Base-by-base conservation (phyloP, 352 stramenopile species). In the Phytophthora pinifolia region DNA sequence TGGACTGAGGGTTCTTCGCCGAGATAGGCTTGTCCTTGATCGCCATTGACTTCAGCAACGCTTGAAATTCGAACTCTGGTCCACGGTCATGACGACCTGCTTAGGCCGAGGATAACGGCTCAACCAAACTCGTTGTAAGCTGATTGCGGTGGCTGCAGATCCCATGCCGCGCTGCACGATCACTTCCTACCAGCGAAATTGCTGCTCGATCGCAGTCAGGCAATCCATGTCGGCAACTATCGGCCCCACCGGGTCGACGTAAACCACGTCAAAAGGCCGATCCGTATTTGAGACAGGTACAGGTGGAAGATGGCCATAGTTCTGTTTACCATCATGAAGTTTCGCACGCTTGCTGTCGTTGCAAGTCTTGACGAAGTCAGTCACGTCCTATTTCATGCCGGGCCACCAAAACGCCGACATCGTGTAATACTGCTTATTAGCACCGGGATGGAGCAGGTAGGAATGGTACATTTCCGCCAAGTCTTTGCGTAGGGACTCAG, bases 391-490 rank as follows among this genome's bases (percentile, higher is more conserved):
- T 6, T 45, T 17, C 51, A 59, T 59, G 2, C 13, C 41, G 6
- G 41, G 35, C 43, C 42, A 60, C 32, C 43, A 53, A 34, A 60
- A 60, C n/a, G 35, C 43, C 1, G 7, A 10, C 52, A 60, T 60
- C n/a, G n/a, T n/a, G n/a, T n/a, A n/a, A n/a, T n/a, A n/a, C n/a
- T n/a, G n/a, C n/a, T n/a, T n/a, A n/a, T n/a, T n/a, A n/a, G n/a
- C n/a, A n/a, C n/a, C n/a, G n/a, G n/a, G n/a, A n/a, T n/a, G n/a
- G n/a, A n/a, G n/a, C n/a, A n/a, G n/a, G n/a, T n/a, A n/a, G n/a
- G n/a, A n/a, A n/a, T n/a, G n/a, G n/a, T n/a, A n/a, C n/a, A n/a
- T n/a, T n/a, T n/a, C n/a, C n/a, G n/a, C n/a, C n/a, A n/a, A n/a
- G n/a, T n/a, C n/a, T n/a, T n/a, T n/a, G n/a, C n/a, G n/a, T n/a